Base-by-base conservation (phyloP, 2,329 filamentous ascomycete genomes). In the Fusarium zealandicum region DNA sequence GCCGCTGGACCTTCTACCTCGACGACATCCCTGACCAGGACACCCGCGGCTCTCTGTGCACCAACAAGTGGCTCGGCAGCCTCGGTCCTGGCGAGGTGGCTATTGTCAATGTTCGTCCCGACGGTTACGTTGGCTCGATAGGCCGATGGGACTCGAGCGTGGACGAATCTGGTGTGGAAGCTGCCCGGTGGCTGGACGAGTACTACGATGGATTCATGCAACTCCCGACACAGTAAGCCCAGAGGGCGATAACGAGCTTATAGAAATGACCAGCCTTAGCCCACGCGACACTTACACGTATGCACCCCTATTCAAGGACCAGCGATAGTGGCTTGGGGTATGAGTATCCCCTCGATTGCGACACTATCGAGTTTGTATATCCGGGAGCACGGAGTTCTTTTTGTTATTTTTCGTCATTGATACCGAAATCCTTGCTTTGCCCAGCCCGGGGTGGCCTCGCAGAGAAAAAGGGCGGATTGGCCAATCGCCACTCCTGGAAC, bases 91-190 rank as follows among this genome's bases (percentile, higher is more conserved):
- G 79, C 9, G 82, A 88, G 60, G 81, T 88, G 6, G 85, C 82
- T 5, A 81, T 91, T 33, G 77, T 88, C 33, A 87, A 88, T 63
- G 85, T 92, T 2, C 80, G 89, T 5, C 89, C 89, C 0, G 89
- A 92, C 71, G 88, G 89, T 10, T 92, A 91, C 69, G 83, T 91
- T 5, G 89, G 88, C 1, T 84, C 80, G n/a, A 72, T 90, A 18
- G 76, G 80, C 37, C 73, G 79, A 33, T 82, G 80, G 80, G 79
- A 82, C 66, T 76, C 78, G 28, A 77, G 75, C 60, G 67, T 80
- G 22, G 80, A 82, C 48, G 79, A 79, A 35, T 72, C 80, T 6
- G 82, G 82, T 35, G 70, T 78, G 35, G 75, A 79, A 39, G 82
- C 82, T 8, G 82, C 82, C 22, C 73, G 71, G 54, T 84, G 82